Evolutionary conservation across 2,329 filamentous ascomycete genomes (phyloP), one percentile per base, ranked within the genome.

Genomic region (Dactylonectria estremocensis): DNA sequence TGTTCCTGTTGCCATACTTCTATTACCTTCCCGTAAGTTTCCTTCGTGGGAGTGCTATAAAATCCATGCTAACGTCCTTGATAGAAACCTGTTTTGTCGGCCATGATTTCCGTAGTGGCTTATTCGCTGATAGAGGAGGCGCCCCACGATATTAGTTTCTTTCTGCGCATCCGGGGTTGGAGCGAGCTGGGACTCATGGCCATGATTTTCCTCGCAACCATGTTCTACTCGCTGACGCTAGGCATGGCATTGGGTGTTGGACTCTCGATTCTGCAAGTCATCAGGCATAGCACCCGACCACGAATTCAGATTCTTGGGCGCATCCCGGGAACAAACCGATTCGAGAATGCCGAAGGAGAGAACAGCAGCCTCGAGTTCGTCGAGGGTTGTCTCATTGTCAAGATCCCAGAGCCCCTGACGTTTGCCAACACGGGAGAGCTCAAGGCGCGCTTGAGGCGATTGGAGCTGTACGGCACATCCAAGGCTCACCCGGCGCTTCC

Each of bases 401-500:
- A 98, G 85, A 98, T 99, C 62, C 95, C 96, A 0, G 96, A 99
- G 78, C 96, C 96, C 0, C 85, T 99, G 57, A 98, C 95, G 0
- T 99, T 99, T 79, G 95, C 95, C 77, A 99, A 99, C 79, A 98
- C 96, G 0, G 96, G 95, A 53, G 93, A 96, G 73, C 85, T 99
- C 50, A 97, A 97, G 80, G 92, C 91, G 59, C 89, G 96, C 4
- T 86, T 99, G 11, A 88, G 93, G 6, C 86, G 96, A 7, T 86
- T 99, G 1, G 96, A 98, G 80, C 88, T 95, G 22, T 97, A 98
- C 77, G 96, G 96, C n/a, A 95, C 94, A 0, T 91, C 86, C 52
- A 86, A 88, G 60, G 94, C 93, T 0, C 96, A 98, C 75, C 96
- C 96, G 0, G 95, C 95, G 0, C 85, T 98, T 18, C 96, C 96